Conservation (phyloP, 495 filamentous ascomycete genomes). For the Pyronema omphalodes region DNA sequence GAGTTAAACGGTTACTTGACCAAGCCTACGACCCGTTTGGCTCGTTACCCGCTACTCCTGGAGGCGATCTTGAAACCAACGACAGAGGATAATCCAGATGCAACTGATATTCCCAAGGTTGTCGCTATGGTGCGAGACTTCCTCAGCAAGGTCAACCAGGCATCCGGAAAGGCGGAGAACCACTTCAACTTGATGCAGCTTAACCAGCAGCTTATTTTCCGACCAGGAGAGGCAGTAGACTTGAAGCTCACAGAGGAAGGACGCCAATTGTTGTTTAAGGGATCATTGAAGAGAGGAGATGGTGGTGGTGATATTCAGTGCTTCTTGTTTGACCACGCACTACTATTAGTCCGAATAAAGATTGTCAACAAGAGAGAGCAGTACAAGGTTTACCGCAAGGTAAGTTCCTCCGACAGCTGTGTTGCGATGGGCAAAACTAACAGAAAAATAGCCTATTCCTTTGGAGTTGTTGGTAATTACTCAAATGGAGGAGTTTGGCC, state of each 20-base stretch:
- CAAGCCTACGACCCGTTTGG: slow-evolving; percentile 90
- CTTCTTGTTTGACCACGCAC: slow-evolving; percentile 89
- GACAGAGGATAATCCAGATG: slow-evolving; percentile 69
- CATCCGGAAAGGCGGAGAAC: slow-evolving; percentile 94
- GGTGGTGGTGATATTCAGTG: slow-evolving; percentile 61
- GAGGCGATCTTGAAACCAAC: slow-evolving; percentile 83
- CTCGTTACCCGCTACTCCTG: slow-evolving; percentile 85
- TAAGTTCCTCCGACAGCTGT: slow-evolving; percentile 21
- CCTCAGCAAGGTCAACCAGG: slow-evolving; percentile 71
- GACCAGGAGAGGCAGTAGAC: slow-evolving; percentile 73
- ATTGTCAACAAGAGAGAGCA: slow-evolving; percentile 83
- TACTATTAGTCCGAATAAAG: slow-evolving; percentile 77
- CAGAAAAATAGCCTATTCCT: slow-evolving; percentile 52
- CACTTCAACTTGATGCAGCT: slow-evolving; percentile 88
- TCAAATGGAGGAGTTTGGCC: slow-evolving; percentile 90
- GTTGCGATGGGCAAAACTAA: slow-evolving; percentile 10
- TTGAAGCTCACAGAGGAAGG: slow-evolving; percentile 86
- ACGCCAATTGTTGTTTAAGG: slow-evolving; percentile 83
- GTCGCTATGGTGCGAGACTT: slow-evolving; percentile 70
- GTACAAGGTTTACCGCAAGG: slow-evolving; percentile 76
- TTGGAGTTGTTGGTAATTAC: slow-evolving; percentile 83
- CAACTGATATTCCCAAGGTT: slow-evolving; percentile 76
- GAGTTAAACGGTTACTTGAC: slow-evolving; percentile 97
- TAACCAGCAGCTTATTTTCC: slow-evolving; percentile 74
- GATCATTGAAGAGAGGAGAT: slow-evolving; percentile 73